Base-by-base conservation (phyloP, 1,139 yeast species). In the Scheffersomyces cryptocercus region DNA sequence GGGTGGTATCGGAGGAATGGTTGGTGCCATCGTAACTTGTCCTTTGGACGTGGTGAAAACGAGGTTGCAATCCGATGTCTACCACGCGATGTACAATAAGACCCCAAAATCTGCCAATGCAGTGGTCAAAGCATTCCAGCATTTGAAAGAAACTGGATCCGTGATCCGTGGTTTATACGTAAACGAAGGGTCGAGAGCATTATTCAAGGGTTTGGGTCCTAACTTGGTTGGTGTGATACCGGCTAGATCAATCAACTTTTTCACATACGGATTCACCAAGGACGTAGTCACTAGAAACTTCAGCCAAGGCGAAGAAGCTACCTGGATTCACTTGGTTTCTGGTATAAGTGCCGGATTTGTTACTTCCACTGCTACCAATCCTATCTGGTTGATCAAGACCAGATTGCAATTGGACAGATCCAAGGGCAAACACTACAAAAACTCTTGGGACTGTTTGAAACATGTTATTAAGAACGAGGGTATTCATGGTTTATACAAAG, bases 1-100 rank as follows among this genome's bases (percentile, higher is more conserved):
- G n/a, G 99, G 99, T 35, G 99, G 98, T 33, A 58, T 88, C 26
- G 99, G 98, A 31, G 99, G 99, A 9, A 93, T 93, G 96, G 88
- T 95, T 14, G 99, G 99, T 13, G 97, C 99, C 1, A 69, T 91
- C 2, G 84, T 84, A 44, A 95, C 99, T 0, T 86, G 96, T 55
- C 99, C 99, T 0, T 78, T 95, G 49, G 99, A 95, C 66, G 97
- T 95, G 42, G 96, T 95, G 38, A 95, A 95, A 61, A 95, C 99
- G 0, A 77, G 99, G 55, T 72, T 95, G 44, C 99, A 95, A 63
- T 86, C 96, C 45, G 96, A 91, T 60, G 88, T 84, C 13, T 85
- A 82, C 56, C 70, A 67, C 47, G 54, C 62, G 10, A 54, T 68
- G 39, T 70, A 72, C 54, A 74, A 73, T 47, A 60, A 67, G 48